Percentiles rank a stretch among this genome's conserved stretches.
phyloP scores from a whole-genome alignment of 2,329 filamentous ascomycete genomes.

The Pyricularia pennisetigena region DNA sequence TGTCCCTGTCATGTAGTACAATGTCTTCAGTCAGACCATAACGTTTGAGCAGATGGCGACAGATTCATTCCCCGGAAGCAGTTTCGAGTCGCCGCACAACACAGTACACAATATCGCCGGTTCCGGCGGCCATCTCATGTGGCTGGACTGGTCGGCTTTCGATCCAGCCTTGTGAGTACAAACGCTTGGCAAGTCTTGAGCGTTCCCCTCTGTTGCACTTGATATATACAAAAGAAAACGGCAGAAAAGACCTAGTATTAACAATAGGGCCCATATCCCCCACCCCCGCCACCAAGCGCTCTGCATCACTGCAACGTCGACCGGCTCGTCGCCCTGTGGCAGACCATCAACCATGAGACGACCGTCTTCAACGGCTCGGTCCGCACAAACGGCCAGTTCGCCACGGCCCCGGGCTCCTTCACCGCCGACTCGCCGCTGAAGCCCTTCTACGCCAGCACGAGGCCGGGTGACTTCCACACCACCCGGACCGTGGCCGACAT shows the following conservation, averaged over 20 bases:
- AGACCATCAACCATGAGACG: slow-evolving; percentile 25
- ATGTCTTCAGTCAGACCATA: slow-evolving; percentile 26
- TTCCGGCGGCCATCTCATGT: slow-evolving; percentile 20
- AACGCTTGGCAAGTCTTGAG: background rate
- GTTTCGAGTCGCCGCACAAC: slow-evolving; percentile 34
- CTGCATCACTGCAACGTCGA: slow-evolving; percentile 50
- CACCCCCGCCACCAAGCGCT: slow-evolving; percentile 28
- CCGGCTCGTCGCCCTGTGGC: slow-evolving; percentile 44
- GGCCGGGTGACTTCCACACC: slow-evolving; percentile 29
- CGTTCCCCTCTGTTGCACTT: slow-evolving; percentile 1
- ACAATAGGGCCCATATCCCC: background rate
- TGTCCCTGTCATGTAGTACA: slow-evolving; percentile 23
- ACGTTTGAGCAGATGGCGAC: slow-evolving; percentile 31
- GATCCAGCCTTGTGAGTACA: slow-evolving; percentile 34
- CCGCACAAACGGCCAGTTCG: slow-evolving; percentile 24
- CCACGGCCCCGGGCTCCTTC: slow-evolving; percentile 29
- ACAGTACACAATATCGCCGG: slow-evolving; percentile 25
- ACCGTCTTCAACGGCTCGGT: slow-evolving; percentile 19
- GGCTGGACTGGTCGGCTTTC: slow-evolving; percentile 30
- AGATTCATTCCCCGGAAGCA: slow-evolving; percentile 23
- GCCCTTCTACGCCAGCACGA: slow-evolving; percentile 33
- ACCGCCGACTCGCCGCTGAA: slow-evolving; percentile 34
- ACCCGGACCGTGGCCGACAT: slow-evolving; percentile 20
- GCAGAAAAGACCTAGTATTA: background rate
- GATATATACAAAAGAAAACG: background rate